Evolutionary conservation across 495 filamentous ascomycete genomes (phyloP).

Genomic region (Cryomyces antarcticus): DNA sequence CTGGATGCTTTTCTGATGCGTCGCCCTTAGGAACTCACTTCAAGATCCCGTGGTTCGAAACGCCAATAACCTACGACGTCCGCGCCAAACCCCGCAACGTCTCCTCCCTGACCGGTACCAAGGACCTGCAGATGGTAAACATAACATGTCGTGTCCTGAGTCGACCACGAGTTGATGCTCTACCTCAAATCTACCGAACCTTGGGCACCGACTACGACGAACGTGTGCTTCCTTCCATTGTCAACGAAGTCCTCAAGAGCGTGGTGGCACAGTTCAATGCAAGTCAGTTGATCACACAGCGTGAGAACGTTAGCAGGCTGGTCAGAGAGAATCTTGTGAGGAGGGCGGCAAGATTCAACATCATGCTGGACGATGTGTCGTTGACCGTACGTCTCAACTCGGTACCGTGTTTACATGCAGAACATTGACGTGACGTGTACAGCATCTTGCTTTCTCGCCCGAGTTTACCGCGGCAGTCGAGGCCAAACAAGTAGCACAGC

Average conservation of each 20-base stretch:
- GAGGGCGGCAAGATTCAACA: conserved; percentile 89
- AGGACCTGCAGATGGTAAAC: conserved; percentile 99
- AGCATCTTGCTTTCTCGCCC: conserved; percentile 97
- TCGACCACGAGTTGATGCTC: conserved; percentile 62
- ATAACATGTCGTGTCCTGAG: conserved; percentile 99
- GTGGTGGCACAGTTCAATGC: conserved; percentile 99
- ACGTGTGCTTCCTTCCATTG: conserved; percentile 87
- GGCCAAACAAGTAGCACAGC: conserved; percentile 96
- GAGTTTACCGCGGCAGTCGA: conserved; percentile 98
- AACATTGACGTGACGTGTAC: conserved; percentile 8
- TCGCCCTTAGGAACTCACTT: conserved; percentile 61
- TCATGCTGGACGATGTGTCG: conserved; percentile 91
- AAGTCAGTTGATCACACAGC: conserved; percentile 91
- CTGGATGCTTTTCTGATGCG: neutral
- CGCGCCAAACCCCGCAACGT: conserved; percentile 94
- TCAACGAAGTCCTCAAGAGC: conserved; percentile 97
- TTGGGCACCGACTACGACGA: conserved; percentile 94
- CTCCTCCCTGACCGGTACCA: conserved; percentile 91
- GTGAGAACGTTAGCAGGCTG: conserved; percentile 82
- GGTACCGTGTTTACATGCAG: neutral
- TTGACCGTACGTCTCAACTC: conserved; percentile 48
- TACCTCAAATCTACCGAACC: conserved; percentile 92
- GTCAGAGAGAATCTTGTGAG: conserved; percentile 83
- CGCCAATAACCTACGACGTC: conserved; percentile 89
- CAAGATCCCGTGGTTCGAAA: conserved; percentile 90